These are phyloP conservation scores for Taphrina deformans DNA, from an alignment of 1,139 yeast genomes.

Conservation along the genomic window DNA sequence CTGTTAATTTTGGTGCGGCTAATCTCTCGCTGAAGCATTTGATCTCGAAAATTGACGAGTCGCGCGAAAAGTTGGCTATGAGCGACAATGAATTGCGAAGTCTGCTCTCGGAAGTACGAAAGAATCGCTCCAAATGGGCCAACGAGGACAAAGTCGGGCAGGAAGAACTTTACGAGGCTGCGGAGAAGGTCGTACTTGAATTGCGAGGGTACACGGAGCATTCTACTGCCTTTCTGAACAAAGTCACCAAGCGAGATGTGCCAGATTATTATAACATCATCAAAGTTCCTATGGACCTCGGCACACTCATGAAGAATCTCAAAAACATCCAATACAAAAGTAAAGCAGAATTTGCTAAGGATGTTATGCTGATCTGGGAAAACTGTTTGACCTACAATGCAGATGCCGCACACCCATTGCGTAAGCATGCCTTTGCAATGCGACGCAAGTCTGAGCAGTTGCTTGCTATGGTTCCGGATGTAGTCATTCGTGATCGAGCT, in stretches of 20 bases:
- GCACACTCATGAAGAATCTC: slow-evolving; percentile 87
- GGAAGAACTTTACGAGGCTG: slow-evolving; percentile 94
- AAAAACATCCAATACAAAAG: slow-evolving; percentile 77
- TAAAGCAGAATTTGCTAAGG: slow-evolving; percentile 87
- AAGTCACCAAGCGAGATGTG: slow-evolving; percentile 94
- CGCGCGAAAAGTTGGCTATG: slow-evolving; percentile 69
- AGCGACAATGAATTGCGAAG: slow-evolving; percentile 85
- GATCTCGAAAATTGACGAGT: slow-evolving; percentile 70
- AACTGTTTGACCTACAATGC: slow-evolving; percentile 92
- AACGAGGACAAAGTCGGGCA: slow-evolving; percentile 93
- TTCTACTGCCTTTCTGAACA: slow-evolving; percentile 91
- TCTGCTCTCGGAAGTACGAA: slow-evolving; percentile 85
- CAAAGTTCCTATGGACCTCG: slow-evolving; percentile 93
- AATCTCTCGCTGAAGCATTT: slow-evolving; percentile 75
- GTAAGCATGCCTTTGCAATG: slow-evolving; percentile 96
- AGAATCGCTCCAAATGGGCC: slow-evolving; percentile 95
- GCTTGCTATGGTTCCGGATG: slow-evolving; percentile 84
- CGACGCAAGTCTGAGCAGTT: slow-evolving; percentile 78
- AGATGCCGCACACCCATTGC: slow-evolving; percentile 86
- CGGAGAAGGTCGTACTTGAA: slow-evolving; percentile 90
- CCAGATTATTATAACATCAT: slow-evolving; percentile 91
- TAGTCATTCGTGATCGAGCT: slow-evolving; percentile 71
- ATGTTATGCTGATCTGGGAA: slow-evolving; percentile 90
- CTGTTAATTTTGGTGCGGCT: slow-evolving; percentile 72
- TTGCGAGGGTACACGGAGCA: slow-evolving; percentile 91